Percentiles rank a stretch among this genome's conserved stretches.
Evolutionary conservation across 495 filamentous ascomycete genomes (phyloP).

Genomic region (Penicillium ucsense): DNA sequence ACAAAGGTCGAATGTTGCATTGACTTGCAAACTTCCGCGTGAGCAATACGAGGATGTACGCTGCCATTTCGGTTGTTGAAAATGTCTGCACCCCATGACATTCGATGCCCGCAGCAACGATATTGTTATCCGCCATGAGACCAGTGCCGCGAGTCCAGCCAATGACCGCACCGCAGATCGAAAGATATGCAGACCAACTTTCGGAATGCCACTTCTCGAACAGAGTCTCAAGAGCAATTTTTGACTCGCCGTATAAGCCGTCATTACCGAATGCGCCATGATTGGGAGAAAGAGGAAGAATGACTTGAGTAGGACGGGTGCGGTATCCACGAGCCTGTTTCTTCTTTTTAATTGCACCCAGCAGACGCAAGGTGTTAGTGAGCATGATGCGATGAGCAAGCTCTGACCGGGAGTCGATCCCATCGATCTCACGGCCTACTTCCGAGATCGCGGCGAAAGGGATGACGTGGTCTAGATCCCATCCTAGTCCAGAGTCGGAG

Average conservation of each 20-base stretch:
- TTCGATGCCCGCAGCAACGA: conserved; percentile 93
- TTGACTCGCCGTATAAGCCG: conserved; percentile 95
- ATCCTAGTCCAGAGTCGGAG: conserved; percentile 87
- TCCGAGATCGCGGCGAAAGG: conserved; percentile 96
- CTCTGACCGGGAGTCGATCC: conserved; percentile 94
- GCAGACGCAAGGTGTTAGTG: conserved; percentile 84
- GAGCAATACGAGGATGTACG: conserved; percentile 96
- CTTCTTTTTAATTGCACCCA: conserved; percentile 81
- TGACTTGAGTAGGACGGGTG: conserved; percentile 91
- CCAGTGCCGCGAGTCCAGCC: conserved; percentile 98
- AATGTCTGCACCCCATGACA: conserved; percentile 96
- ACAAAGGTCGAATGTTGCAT: conserved; percentile 90
- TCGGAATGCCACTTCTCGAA: conserved; percentile 99
- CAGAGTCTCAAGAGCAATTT: conserved; percentile 88
- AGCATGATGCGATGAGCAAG: conserved; percentile 98
- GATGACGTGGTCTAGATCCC: conserved; percentile 93
- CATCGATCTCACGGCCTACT: conserved; percentile 94
- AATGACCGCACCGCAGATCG: conserved; percentile 96
- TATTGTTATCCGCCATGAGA: conserved; percentile 95
- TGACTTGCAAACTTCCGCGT: conserved; percentile 85
- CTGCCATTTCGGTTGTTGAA: conserved; percentile 98
- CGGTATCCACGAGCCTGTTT: conserved; percentile 81
- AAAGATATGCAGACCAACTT: conserved; percentile 93
- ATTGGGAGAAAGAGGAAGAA: conserved; percentile 91
- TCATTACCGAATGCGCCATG: conserved; percentile 98